A percentile compares a stretch with the other conserved stretches of the same genome.
phyloP scores from a whole-genome alignment of 331 rosid species.

The Pyracantha coccinea region DNA sequence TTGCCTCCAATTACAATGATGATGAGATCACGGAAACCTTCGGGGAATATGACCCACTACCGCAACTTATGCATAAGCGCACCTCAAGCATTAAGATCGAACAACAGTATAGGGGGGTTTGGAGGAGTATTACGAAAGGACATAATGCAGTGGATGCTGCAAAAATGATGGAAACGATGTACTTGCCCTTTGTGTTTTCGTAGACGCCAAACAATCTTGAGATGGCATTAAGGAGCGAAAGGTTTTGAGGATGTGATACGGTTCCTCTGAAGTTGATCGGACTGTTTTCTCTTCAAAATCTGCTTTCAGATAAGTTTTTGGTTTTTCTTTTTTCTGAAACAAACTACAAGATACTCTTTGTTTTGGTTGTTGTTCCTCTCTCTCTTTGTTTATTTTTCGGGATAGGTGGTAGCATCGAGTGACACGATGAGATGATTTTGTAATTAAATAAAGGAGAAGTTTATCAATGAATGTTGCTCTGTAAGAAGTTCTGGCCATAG shows the following conservation, averaged over 20 bases:
- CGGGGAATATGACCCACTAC: conserved; percentile 42
- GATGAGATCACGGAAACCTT: conserved; percentile 47
- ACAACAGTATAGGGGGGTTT: conserved; percentile 24
- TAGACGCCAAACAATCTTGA: not conserved
- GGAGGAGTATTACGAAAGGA: conserved; percentile 57
- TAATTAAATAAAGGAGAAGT: not conserved
- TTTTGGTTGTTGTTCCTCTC: not conserved
- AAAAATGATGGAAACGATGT: conserved; percentile 14
- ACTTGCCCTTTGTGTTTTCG: not conserved
- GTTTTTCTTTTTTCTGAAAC: too few relatives aligned
- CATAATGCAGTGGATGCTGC: conserved; percentile 74
- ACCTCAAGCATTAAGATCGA: conserved; percentile 23
- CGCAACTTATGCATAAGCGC: conserved; percentile 34
- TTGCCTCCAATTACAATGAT: conserved; percentile 48
- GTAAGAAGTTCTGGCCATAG: not conserved
- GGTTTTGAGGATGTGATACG: not conserved
- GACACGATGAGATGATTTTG: not conserved
- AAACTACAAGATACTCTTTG: not conserved
- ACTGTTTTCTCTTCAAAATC: not conserved
- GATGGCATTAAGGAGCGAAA: not conserved
- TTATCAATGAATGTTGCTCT: not conserved
- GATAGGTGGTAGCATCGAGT: not conserved
- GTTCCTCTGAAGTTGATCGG: not conserved
- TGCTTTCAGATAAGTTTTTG: not conserved
- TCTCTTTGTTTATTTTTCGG: not conserved